These are phyloP conservation scores for Pseudopithomyces chartarum DNA, from an alignment of 2,329 filamentous ascomycete species.

Conservation along the genomic window DNA sequence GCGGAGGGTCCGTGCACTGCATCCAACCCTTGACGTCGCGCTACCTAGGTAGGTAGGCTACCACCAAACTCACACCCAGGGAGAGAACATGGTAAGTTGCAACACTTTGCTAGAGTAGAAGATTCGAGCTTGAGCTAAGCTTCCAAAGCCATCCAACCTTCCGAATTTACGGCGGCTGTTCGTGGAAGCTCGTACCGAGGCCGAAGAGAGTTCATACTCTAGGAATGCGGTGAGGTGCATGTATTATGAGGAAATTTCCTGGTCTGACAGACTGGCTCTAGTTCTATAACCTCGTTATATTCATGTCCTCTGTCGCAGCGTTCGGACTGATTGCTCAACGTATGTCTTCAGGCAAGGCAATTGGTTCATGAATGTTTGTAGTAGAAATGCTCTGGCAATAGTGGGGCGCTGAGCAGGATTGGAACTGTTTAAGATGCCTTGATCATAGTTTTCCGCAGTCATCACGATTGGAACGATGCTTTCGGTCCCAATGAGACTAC, in stretches of 20 bases:
- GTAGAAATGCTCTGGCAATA: not conserved
- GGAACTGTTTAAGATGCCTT: too few relatives aligned
- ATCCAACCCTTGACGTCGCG: slow-evolving; percentile 4
- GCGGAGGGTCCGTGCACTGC: slow-evolving; percentile 27
- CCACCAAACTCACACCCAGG: not conserved
- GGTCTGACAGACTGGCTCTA: slow-evolving; percentile 43
- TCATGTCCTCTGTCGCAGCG: slow-evolving; percentile 93
- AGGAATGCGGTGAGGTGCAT: slow-evolving; percentile 76
- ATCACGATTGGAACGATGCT: not conserved
- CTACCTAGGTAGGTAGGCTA: not conserved
- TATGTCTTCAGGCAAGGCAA: slow-evolving; percentile 57
- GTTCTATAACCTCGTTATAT: slow-evolving; percentile 98
- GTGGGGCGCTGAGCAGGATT: not conserved
- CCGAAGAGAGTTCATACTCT: slow-evolving; percentile 93
- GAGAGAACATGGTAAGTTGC: not conserved
- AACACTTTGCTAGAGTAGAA: not conserved
- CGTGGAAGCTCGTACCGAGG: slow-evolving; percentile 89
- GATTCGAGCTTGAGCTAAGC: not conserved
- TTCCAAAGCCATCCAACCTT: slow-evolving; percentile 68
- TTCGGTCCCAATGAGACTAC: too few relatives aligned
- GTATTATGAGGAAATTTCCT: not conserved
- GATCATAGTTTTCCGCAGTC: too few relatives aligned
- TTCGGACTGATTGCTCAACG: slow-evolving; percentile 93
- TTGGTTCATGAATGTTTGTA: not conserved
- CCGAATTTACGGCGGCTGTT: slow-evolving; percentile 96